phyloP scores from a whole-genome alignment of 2,329 filamentous ascomycete species.

The Emericellopsis cladophorae region DNA sequence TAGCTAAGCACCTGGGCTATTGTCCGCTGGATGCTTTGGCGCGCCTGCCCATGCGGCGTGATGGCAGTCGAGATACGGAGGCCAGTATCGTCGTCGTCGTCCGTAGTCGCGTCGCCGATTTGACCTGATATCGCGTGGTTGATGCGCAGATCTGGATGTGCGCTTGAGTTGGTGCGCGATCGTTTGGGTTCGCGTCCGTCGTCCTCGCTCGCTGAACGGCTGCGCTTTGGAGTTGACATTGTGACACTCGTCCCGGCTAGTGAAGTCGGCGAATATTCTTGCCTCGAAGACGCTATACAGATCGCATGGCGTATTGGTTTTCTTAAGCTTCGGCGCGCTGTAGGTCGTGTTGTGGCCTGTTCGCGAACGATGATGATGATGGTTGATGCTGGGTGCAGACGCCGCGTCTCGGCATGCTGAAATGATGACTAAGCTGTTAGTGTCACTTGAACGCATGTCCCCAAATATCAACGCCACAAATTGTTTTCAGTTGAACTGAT shows the following conservation, averaged over 20 bases:
- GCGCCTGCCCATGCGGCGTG: slow-evolving; percentile 18
- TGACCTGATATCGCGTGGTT: background rate
- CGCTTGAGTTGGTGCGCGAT: slow-evolving; percentile 4
- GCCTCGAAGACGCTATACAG: too few species aligned
- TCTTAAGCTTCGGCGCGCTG: too few species aligned
- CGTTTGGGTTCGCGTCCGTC: slow-evolving; percentile 17
- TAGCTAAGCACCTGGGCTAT: slow-evolving; percentile 42
- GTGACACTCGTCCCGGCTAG: background rate
- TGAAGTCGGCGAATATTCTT: too few species aligned
- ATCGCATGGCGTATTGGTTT: too few species aligned
- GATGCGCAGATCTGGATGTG: background rate
- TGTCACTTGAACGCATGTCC: too few species aligned
- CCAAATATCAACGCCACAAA: too few species aligned
- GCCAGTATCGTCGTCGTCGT: slow-evolving; percentile 6
- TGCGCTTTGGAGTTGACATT: slow-evolving; percentile 20
- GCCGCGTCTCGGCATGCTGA: too few species aligned
- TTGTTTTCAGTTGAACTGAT: too few species aligned
- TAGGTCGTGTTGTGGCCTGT: too few species aligned
- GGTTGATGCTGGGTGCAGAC: too few species aligned
- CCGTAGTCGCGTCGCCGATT: background rate
- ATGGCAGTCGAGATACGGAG: slow-evolving; percentile 10
- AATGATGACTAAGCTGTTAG: too few species aligned
- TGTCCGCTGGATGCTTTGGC: slow-evolving; percentile 34
- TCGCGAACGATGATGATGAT: too few species aligned
- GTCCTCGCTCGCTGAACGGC: slow-evolving; percentile 15